These are phyloP conservation scores for Phanerochaete carnosa DNA, from an alignment of 768 basidiomycete species.

Conservation along the genomic window DNA sequence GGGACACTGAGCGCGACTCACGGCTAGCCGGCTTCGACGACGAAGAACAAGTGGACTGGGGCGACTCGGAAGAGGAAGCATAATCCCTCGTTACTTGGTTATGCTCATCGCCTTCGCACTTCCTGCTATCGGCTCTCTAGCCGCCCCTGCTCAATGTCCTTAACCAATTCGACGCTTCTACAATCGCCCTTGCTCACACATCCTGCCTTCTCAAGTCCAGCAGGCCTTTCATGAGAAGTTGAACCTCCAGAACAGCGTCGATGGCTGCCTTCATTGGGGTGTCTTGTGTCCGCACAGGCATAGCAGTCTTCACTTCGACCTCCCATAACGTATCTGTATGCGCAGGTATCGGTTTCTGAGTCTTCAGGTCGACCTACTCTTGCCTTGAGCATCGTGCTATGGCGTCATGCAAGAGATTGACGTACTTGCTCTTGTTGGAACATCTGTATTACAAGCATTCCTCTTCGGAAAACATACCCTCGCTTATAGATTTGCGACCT, in stretches of 20 bases:
- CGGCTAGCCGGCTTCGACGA: conserved; percentile 21
- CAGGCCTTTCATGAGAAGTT: conserved; percentile 80
- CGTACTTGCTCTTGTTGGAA: conserved; percentile 81
- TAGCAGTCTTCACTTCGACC: conserved; percentile 82
- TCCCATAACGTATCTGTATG: conserved; percentile 82
- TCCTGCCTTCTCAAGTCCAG: conserved; percentile 77
- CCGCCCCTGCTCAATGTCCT: background rate
- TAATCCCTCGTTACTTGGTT: background rate
- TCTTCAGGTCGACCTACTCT: conserved; percentile 66
- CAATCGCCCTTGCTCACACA: conserved; percentile 33
- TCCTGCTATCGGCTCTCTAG: too few relatives aligned
- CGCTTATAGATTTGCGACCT: conserved; percentile 79
- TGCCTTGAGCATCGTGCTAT: background rate
- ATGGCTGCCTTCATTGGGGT: conserved; percentile 68
- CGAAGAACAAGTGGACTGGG: conserved; percentile 54
- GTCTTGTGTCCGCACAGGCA: conserved; percentile 72
- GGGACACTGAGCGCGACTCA: conserved; percentile 17
- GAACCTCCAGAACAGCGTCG: conserved; percentile 77
- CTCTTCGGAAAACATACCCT: conserved; percentile 74
- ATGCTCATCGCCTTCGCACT: too few relatives aligned
- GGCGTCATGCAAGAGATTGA: background rate
- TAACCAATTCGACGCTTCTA: background rate
- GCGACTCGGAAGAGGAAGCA: conserved; percentile 36
- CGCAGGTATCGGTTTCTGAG: conserved; percentile 73
- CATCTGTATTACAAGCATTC: conserved; percentile 71